These are phyloP conservation scores for Aspergillus ellipticus DNA, from an alignment of 495 filamentous ascomycete genomes.

Conservation along the genomic window DNA sequence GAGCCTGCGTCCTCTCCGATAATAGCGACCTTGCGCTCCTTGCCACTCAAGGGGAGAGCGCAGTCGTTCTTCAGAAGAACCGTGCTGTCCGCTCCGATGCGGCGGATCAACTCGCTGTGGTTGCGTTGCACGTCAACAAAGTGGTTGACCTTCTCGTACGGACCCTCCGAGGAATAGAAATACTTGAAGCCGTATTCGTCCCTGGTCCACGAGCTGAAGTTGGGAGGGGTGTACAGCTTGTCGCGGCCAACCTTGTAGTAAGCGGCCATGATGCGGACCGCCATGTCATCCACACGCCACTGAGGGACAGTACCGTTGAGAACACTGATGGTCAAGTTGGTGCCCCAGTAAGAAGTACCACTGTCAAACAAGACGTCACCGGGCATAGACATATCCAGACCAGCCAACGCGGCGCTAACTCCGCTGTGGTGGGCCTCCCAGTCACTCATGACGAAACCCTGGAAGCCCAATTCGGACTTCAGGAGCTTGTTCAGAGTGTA, in stretches of 20 bases:
- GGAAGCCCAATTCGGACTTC: constrained; percentile 90
- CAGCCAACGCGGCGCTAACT: constrained; percentile 72
- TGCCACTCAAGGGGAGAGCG: constrained; percentile 69
- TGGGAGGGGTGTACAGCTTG: constrained; percentile 59
- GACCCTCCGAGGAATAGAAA: constrained; percentile 52
- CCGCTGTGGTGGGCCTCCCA: constrained; percentile 88
- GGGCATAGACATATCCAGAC: constrained; percentile 94
- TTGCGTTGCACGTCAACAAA: constrained; percentile 80
- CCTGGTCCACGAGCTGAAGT: constrained; percentile 83
- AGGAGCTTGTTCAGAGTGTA: constrained; percentile 76
- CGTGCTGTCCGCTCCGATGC: constrained; percentile 70
- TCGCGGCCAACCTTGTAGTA: constrained; percentile 87
- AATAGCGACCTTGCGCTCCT: constrained; percentile 73
- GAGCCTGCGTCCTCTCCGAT: constrained; percentile 82
- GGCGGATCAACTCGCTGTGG: constrained; percentile 67
- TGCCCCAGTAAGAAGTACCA: constrained; percentile 75
- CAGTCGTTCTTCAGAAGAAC: constrained; percentile 87
- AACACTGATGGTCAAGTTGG: constrained; percentile 80
- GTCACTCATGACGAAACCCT: constrained; percentile 90
- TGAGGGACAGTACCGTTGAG: constrained; percentile 88
- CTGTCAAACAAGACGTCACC: constrained; percentile 76
- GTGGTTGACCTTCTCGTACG: constrained; percentile 67
- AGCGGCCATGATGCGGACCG: constrained; percentile 84
- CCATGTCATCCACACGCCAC: constrained; percentile 93
- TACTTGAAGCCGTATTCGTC: constrained; percentile 72